Evolutionary conservation across 1,139 yeast species (phyloP).

Genomic region (Yamadazyma atlantica): DNA sequence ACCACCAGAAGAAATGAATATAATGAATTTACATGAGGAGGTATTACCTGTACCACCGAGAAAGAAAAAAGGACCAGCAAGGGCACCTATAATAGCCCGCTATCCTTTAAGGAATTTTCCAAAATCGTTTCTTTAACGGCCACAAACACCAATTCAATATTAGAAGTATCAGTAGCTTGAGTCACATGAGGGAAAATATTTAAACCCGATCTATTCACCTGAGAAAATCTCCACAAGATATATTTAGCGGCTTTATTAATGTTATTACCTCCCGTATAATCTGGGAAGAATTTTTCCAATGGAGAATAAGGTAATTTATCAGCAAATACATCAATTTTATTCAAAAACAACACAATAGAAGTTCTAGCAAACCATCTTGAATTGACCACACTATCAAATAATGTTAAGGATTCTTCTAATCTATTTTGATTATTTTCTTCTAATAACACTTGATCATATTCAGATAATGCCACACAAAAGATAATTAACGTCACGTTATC

Average conservation of each 20-base stretch:
- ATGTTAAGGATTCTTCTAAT: slow-evolving; percentile 78
- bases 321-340: slow-evolving; percentile 87
- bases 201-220: slow-evolving; percentile 78
- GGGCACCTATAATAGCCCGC: slow-evolving; percentile 60
- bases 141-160: slow-evolving; percentile 84
- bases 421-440: slow-evolving; percentile 82
- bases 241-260: slow-evolving; percentile 93
- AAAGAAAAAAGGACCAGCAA: not conserved
- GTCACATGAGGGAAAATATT: slow-evolving; percentile 89
- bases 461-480: slow-evolving; percentile 87
- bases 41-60: slow-evolving; percentile 1
- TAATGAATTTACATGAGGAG: not conserved
- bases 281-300: slow-evolving; percentile 80
- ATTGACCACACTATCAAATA: slow-evolving; percentile 88
- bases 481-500: slow-evolving; percentile 88
- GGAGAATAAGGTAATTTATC: slow-evolving; percentile 84
- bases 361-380: slow-evolving; percentile 93
- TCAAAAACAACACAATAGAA: slow-evolving; percentile 79
- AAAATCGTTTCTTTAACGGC: slow-evolving; percentile 88
- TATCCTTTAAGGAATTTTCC: slow-evolving; percentile 80
- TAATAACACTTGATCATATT: slow-evolving; percentile 80
- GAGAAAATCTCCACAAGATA: slow-evolving; percentile 87
- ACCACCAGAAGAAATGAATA: not conserved
- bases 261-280: slow-evolving; percentile 85
- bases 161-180: slow-evolving; percentile 92